Evolutionary conservation across 2,329 filamentous ascomycete genomes (phyloP).

Genomic region (Exophiala bonariae): DNA sequence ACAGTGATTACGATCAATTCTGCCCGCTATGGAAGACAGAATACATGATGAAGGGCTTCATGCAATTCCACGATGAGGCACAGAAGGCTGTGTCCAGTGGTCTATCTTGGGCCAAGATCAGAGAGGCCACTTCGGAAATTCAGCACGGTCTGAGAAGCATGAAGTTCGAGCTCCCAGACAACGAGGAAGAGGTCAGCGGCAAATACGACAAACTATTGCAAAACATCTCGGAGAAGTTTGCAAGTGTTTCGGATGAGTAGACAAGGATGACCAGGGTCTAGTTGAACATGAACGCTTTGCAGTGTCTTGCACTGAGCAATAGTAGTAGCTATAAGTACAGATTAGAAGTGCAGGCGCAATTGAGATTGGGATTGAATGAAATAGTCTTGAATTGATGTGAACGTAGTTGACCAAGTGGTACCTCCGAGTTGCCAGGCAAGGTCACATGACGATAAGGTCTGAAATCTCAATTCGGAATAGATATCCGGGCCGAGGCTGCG

Average conservation of each 20-base stretch:
- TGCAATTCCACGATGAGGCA: conserved; percentile 95
- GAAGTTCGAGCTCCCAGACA: conserved; percentile 92
- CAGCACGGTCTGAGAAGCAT: conserved; percentile 83
- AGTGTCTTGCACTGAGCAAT: too few species aligned
- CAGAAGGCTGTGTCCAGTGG: conserved; percentile 94
- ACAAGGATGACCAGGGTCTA: not conserved
- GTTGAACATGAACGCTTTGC: too few species aligned
- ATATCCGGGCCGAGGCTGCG: too few species aligned
- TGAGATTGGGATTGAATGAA: too few species aligned
- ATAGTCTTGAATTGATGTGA: too few species aligned
- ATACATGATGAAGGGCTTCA: conserved; percentile 99
- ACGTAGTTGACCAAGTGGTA: too few species aligned
- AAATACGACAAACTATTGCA: conserved; percentile 94
- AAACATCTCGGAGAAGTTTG: conserved; percentile 95
- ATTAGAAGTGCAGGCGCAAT: too few species aligned
- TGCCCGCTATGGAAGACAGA: conserved; percentile 99
- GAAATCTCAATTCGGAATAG: too few species aligned
- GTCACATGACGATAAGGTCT: too few species aligned
- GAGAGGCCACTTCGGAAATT: conserved; percentile 84
- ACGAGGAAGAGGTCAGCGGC: conserved; percentile 77
- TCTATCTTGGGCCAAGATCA: conserved; percentile 87
- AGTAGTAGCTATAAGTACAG: too few species aligned
- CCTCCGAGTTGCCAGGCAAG: too few species aligned
- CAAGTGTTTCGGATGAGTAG: conserved; percentile 92
- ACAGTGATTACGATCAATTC: conserved; percentile 98